Percentiles rank a stretch among this genome's conserved stretches.
These are phyloP conservation scores for Yamagishiella unicocca DNA, from an alignment of 139 green algal genomes.

Conservation along the genomic window DNA sequence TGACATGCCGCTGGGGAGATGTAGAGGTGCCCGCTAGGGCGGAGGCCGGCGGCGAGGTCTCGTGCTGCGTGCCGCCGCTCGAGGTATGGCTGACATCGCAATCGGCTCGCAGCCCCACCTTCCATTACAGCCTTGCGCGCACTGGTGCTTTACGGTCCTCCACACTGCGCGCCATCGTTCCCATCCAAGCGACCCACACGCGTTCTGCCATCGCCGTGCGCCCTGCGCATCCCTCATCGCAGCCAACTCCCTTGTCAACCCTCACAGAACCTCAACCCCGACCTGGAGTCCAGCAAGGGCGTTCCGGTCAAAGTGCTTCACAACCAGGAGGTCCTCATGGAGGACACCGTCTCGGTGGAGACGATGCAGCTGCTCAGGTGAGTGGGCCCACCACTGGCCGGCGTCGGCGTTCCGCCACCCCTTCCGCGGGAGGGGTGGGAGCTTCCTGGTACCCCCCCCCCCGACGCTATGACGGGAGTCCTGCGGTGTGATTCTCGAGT, in stretches of 20 bases:
- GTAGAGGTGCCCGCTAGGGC: slow-evolving; percentile 28
- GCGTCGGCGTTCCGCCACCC: too few relatives aligned
- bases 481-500: too few relatives aligned
- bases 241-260: too few relatives aligned
- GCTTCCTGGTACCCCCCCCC: not conserved
- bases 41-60: slow-evolving; percentile 22
- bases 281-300: slow-evolving; percentile 12
- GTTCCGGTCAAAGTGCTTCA: slow-evolving; percentile 26
- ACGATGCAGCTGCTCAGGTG: slow-evolving; percentile 26
- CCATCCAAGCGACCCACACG: not conserved
- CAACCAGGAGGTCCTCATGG: not conserved
- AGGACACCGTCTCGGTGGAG: slow-evolving; percentile 22
- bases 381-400: not conserved
- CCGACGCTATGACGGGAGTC: too few relatives aligned
- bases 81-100: slow-evolving; percentile 5
- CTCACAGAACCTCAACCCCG: not conserved
- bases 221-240: not conserved
- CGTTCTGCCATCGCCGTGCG: not conserved
- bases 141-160: not conserved
- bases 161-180: not conserved
- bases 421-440: not conserved
- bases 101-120: not conserved
- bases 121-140: not conserved
- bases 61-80: slow-evolving; percentile 28
- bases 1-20: slow-evolving; percentile 21